Conservation (phyloP, 2,329 filamentous ascomycete species). For the Meredithiella fracta region DNA sequence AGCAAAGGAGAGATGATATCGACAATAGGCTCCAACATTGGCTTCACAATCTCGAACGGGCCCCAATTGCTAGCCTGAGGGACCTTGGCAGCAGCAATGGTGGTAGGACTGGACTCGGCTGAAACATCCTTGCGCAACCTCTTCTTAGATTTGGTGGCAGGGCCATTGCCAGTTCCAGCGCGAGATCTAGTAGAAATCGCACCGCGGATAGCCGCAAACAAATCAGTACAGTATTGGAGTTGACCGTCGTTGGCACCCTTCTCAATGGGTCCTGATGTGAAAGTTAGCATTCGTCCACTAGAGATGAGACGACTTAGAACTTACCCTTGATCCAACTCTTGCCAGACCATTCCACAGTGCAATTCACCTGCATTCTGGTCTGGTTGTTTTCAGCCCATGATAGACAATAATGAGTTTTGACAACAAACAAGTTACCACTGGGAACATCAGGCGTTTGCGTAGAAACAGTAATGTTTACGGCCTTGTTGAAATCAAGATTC, state of each 20-base stretch:
- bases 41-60: conserved; percentile 59
- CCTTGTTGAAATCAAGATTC: conserved; percentile 69
- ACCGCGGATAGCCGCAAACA: conserved; percentile 57
- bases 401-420: conserved; percentile 88
- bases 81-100: conserved; percentile 24
- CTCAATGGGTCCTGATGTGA: conserved; percentile 70
- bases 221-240: conserved; percentile 60
- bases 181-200: conserved; percentile 52
- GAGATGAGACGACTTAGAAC: conserved; percentile 16
- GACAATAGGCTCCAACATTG: conserved; percentile 50
- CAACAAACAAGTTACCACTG: conserved; percentile 75
- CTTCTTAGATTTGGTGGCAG: conserved; percentile 42
- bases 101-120: conserved; percentile 25
- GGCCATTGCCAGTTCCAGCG: conserved; percentile 28
- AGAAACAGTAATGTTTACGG: conserved; percentile 62
- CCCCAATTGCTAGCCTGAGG: conserved; percentile 49
- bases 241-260: conserved; percentile 90
- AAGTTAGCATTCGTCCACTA: no score
- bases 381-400: conserved; percentile 79
- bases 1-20: conserved; percentile 56
- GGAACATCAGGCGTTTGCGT: conserved; percentile 92
- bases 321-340: conserved; percentile 96
- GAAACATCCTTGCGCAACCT: conserved; percentile 37
- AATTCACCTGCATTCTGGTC: conserved; percentile 75
- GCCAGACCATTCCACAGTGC: conserved; percentile 84